These are phyloP conservation scores for Oryza glaberrima DNA, from an alignment of 176 grass and related monocot species.

Conservation along the genomic window DNA sequence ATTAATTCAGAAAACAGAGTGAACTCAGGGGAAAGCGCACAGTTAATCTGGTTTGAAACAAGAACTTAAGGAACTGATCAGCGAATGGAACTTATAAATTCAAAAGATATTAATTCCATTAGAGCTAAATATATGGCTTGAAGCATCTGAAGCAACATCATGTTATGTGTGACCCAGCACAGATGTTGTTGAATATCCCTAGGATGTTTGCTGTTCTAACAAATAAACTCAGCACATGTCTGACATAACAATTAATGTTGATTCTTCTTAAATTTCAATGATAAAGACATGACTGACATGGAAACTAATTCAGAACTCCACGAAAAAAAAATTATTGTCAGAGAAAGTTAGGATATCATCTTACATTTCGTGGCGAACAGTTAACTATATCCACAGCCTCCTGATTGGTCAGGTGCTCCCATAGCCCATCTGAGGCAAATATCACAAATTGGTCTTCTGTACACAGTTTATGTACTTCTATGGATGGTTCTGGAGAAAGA, in stretches of 20 bases:
- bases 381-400: conserved; percentile 53
- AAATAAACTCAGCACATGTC: conserved; percentile 18
- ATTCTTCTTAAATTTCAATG: conserved; percentile 4
- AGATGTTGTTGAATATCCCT: background rate
- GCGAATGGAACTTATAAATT: background rate
- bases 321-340: background rate
- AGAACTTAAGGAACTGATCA: background rate
- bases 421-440: conserved; percentile 66
- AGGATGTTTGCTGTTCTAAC: background rate
- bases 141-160: background rate
- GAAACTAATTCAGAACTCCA: background rate
- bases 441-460: conserved; percentile 62
- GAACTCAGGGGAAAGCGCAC: background rate
- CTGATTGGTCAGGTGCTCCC: conserved; percentile 56
- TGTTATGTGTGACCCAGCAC: background rate
- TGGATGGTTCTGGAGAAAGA: conserved; percentile 53
- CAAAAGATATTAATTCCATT: background rate
- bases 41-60: background rate
- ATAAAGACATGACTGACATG: background rate
- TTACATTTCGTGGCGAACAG: conserved; percentile 47
- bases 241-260: background rate
- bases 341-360: background rate
- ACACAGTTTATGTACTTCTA: conserved; percentile 39
- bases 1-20: background rate
- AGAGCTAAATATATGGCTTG: background rate